These are phyloP conservation scores for Psidium guajava DNA, from an alignment of 345 rosid species.

Conservation along the genomic window DNA sequence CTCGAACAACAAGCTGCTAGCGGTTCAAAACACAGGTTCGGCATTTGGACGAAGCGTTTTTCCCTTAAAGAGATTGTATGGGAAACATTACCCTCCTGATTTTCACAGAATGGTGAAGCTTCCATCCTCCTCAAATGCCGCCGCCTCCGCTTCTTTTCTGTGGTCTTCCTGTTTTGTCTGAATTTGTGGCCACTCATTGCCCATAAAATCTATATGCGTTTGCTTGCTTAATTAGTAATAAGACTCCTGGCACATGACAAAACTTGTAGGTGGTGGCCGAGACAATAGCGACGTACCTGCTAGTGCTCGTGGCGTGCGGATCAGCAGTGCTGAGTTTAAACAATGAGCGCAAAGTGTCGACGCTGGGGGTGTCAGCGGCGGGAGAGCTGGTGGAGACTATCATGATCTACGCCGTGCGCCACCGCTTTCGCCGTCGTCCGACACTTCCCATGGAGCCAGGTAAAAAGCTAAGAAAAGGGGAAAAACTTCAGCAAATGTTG, in stretches of 20 bases:
- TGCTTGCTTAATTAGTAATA: neutral
- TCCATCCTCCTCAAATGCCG: neutral
- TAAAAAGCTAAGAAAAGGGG: too few species aligned
- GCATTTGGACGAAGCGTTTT: neutral
- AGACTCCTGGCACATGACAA: neutral
- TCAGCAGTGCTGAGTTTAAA: too few species aligned
- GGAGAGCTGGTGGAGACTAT: too few species aligned
- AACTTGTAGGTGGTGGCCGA: neutral
- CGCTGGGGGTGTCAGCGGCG: too few species aligned
- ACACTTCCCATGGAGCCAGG: too few species aligned
- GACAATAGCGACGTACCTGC: too few species aligned
- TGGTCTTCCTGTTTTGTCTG: neutral
- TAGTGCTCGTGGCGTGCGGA: too few species aligned
- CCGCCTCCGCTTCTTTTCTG: neutral
- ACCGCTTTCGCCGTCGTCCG: too few species aligned
- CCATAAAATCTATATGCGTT: neutral
- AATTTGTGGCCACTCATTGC: neutral
- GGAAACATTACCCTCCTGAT: constrained; percentile 18
- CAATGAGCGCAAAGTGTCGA: too few species aligned
- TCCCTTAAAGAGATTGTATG: neutral
- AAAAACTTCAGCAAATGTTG: too few species aligned
- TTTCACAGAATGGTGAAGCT: too few species aligned
- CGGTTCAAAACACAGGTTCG: neutral
- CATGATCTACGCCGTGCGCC: too few species aligned
- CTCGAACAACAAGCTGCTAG: neutral